A percentile compares a stretch with the other conserved stretches of the same genome.
Conservation (phyloP, 2,329 filamentous ascomycete species). For the Ascocoryne sarcoides region DNA sequence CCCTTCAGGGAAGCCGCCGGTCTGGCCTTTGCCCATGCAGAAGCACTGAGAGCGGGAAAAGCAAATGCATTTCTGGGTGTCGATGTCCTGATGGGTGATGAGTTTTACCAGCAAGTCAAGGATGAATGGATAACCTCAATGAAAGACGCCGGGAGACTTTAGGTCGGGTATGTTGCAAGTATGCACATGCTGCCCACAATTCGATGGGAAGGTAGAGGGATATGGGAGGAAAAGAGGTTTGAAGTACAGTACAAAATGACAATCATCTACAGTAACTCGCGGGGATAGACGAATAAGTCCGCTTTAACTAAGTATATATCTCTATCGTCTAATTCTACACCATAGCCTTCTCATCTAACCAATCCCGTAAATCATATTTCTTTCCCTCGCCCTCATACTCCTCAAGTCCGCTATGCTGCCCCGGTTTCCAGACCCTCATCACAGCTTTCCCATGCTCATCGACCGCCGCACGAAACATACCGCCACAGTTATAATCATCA, state of each 20-base stretch:
- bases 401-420: conserved; percentile 24
- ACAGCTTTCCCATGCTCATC: conserved; percentile 49
- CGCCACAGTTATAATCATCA: conserved; percentile 76
- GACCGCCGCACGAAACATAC: conserved; percentile 78
- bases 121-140: background rate
- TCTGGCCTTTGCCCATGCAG: conserved; percentile 11
- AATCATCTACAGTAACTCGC: no score
- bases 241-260: background rate
- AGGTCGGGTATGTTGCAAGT: no score
- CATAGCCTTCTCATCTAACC: conserved; percentile 18
- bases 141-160: background rate
- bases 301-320: no score
- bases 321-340: no score
- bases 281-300: no score
- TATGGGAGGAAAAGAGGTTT: background rate
- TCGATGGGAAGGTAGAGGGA: no score
- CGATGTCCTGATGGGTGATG: background rate
- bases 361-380: conserved; percentile 26
- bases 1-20: conserved; percentile 9
- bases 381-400: conserved; percentile 26
- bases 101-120: background rate
- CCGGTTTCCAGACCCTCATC: conserved; percentile 45
- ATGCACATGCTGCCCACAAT: no score
- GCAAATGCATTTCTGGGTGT: conserved; percentile 4
- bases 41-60: conserved; percentile 5